These are phyloP conservation scores for Aspergillus candidus DNA, from an alignment of 2,329 filamentous ascomycete genomes.

Conservation along the genomic window DNA sequence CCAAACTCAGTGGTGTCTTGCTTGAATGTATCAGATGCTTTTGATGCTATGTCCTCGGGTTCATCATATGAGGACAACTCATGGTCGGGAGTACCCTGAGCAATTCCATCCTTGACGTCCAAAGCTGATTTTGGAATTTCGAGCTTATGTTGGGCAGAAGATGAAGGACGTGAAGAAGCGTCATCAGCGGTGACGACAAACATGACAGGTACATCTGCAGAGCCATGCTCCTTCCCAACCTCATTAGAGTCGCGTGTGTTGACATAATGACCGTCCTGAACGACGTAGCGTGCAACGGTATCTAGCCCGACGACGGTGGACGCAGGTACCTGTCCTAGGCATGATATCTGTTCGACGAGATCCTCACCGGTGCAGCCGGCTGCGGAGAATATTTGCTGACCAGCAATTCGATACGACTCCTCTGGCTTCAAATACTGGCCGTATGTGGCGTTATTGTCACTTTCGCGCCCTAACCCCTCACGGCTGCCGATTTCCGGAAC, in stretches of 20 bases:
- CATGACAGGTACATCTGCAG: slow-evolving; percentile 49
- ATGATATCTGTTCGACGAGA: slow-evolving; percentile 46
- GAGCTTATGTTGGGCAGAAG: slow-evolving; percentile 36
- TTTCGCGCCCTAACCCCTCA: slow-evolving; percentile 48
- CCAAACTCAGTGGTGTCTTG: slow-evolving; percentile 53
- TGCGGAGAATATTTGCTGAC: slow-evolving; percentile 45
- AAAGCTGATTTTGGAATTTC: slow-evolving; percentile 42
- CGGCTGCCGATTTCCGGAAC: slow-evolving; percentile 47
- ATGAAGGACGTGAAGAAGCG: slow-evolving; percentile 44
- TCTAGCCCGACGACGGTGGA: slow-evolving; percentile 7
- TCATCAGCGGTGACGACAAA: slow-evolving; percentile 53
- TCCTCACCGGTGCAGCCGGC: slow-evolving; percentile 47
- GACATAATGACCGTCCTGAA: slow-evolving; percentile 55
- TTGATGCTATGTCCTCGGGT: slow-evolving; percentile 47
- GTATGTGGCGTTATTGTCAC: slow-evolving; percentile 53
- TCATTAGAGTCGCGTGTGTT: slow-evolving; percentile 46
- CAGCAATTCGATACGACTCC: slow-evolving; percentile 45
- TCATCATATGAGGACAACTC: slow-evolving; percentile 47
- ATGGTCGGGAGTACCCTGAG: slow-evolving; percentile 39
- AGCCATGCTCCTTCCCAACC: slow-evolving; percentile 37
- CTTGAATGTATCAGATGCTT: slow-evolving; percentile 51
- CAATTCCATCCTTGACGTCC: slow-evolving; percentile 39
- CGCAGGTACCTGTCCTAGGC: slow-evolving; percentile 44
- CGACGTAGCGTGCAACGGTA: slow-evolving; percentile 41
- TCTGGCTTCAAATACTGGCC: slow-evolving; percentile 52